Conservation (phyloP, 2,329 filamentous ascomycete species). For the Trichoderma arundinaceum region DNA sequence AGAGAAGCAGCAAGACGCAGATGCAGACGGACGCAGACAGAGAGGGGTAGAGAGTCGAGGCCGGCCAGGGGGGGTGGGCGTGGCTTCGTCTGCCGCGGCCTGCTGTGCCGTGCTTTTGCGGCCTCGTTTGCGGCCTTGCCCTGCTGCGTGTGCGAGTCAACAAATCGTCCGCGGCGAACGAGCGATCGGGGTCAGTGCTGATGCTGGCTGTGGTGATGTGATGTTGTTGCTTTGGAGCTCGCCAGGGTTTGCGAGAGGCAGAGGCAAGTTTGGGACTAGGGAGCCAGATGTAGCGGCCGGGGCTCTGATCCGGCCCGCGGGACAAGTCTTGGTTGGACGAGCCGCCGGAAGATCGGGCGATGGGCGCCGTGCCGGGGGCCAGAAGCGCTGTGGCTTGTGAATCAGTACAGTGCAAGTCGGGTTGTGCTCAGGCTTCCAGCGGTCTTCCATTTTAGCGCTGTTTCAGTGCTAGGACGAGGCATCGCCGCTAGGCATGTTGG, state of each 20-base stretch:
- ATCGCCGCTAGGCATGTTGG: too few species aligned
- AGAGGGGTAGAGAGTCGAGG: constrained; percentile 6
- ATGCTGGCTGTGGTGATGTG: neutral
- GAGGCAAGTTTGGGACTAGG: neutral
- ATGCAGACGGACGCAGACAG: constrained; percentile 6
- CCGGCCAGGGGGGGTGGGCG: constrained; percentile 6
- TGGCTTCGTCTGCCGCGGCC: too few species aligned
- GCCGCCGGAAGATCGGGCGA: constrained; percentile 25
- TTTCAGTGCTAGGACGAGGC: too few species aligned
- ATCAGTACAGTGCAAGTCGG: neutral
- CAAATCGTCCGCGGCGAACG: neutral
- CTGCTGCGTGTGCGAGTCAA: constrained; percentile 18
- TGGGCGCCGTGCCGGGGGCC: constrained; percentile 15
- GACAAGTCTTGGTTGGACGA: constrained; percentile 10
- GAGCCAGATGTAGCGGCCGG: constrained; percentile 8
- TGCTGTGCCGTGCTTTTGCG: too few species aligned
- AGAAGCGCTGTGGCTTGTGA: neutral
- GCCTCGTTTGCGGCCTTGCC: neutral
- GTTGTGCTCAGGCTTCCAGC: too few species aligned
- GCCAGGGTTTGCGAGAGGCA: constrained; percentile 6
- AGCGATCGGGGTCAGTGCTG: constrained; percentile 8
- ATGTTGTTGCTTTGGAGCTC: constrained; percentile 1
- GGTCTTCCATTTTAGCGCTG: too few species aligned
- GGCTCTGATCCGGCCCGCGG: constrained; percentile 20
- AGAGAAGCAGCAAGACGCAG: neutral